A percentile compares a stretch with the other conserved stretches of the same genome.
Evolutionary conservation across 148 eudicot genomes (phyloP).

Genomic region (Rhododendron williamsianum): DNA sequence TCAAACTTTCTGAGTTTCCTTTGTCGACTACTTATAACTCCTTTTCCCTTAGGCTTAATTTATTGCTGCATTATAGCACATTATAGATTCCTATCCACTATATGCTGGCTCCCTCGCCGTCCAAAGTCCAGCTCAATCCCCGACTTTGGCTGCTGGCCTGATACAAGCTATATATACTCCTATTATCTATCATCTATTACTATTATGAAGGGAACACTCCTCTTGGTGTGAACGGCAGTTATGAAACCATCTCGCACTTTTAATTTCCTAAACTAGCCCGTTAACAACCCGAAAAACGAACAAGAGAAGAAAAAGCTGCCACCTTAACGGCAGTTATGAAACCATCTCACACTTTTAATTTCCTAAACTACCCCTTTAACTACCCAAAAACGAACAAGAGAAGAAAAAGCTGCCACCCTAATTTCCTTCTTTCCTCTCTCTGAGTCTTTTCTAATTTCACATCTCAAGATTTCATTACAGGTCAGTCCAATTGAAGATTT

Average conservation of each 20-base stretch:
- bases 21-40: not conserved
- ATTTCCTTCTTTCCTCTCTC: not conserved
- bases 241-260: not conserved
- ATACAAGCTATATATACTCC: not conserved
- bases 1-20: not conserved
- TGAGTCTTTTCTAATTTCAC: no score
- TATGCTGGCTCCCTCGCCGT: not conserved
- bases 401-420: not conserved
- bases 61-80: not conserved
- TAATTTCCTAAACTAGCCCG: not conserved
- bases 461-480: not conserved
- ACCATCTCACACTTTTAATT: not conserved
- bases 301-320: not conserved
- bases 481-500: not conserved
- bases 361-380: not conserved
- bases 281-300: not conserved
- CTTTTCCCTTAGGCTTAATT: not conserved
- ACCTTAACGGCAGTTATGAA: not conserved
- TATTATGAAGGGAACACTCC: not conserved
- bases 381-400: not conserved
- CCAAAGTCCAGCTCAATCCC: not conserved
- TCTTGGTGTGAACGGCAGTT: not conserved
- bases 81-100: not conserved
- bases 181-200: not conserved
- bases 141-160: not conserved